Evolutionary conservation across 2,329 filamentous ascomycete genomes (phyloP), one percentile per base, ranked within the genome.

Genomic region (Fusarium metavorans): DNA sequence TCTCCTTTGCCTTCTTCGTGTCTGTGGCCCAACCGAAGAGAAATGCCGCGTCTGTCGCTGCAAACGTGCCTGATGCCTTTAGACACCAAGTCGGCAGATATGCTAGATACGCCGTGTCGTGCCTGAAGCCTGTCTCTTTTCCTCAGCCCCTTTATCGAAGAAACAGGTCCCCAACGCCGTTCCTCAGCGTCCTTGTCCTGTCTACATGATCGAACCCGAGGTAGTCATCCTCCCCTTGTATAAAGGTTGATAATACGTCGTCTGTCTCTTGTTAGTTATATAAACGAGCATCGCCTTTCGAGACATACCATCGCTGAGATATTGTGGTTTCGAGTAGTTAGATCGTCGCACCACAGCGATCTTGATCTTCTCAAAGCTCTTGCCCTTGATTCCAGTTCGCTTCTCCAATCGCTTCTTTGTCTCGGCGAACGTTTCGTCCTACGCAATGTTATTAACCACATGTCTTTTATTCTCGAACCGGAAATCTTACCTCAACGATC

Each of bases 301-400:
- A 7, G 25, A 74, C 78, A 8, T 25, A 98, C 96, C 95, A 85
- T 98, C 97, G 76, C 93, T 91, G 56, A 99, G 87, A 84, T 97
- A 97, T 69, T 91, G 89, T 30, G 95, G 93, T 80, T 93, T 95
- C 43, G 93, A 91, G 83, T 94, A 97, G 48, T 87, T 87, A 61
- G 91, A 88, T 81, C 93, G 88, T 82, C 92, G 87, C 61, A 98
- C 89, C 35, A 97, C 84, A 8, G 95, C 94, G 86, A 99, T 98
- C 84, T 97, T 98, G 83, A 99, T 97, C 88, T 98, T 98, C 83
- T 99, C 96, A 77, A 99, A 95, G 75, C 95, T 95, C 87, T 99
- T 99, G 83, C 97, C 97, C 84, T 98, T 98, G 85, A 99, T 92
- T 30, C 95, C 95, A 1, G 94, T 98, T 68, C 96, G 90, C 83